A percentile compares a stretch with the other conserved stretches of the same genome.
These are phyloP conservation scores for Ensete ventricosum DNA, from an alignment of 176 grass and related monocot genomes.

Conservation along the genomic window DNA sequence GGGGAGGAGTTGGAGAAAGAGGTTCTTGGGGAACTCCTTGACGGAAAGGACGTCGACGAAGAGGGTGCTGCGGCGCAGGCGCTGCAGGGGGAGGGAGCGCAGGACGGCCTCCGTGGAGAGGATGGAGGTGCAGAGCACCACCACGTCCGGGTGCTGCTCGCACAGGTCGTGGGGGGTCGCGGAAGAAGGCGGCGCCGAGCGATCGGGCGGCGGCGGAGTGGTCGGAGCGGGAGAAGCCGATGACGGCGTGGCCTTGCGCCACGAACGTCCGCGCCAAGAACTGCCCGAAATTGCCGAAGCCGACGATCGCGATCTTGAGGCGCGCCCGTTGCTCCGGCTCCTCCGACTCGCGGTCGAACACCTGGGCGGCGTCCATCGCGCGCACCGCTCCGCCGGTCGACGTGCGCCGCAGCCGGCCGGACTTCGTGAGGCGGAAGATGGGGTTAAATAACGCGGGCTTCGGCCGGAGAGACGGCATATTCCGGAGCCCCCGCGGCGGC, in stretches of 20 bases:
- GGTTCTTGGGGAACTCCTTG: slow-evolving; percentile 73
- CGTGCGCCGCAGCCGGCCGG: neutral
- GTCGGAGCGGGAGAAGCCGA: slow-evolving; percentile 71
- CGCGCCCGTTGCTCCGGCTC: slow-evolving; percentile 8
- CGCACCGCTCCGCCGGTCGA: neutral
- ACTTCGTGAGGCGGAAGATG: slow-evolving; percentile 4
- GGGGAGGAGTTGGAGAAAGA: slow-evolving; percentile 40
- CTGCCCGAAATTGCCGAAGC: slow-evolving; percentile 77
- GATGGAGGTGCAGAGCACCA: slow-evolving; percentile 61
- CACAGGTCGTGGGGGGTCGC: slow-evolving; percentile 68
- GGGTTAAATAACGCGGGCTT: neutral
- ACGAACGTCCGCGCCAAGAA: slow-evolving; percentile 46
- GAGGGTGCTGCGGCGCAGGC: slow-evolving; percentile 66
- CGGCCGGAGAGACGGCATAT: no score
- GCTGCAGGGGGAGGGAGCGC: slow-evolving; percentile 52
- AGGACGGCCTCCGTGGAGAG: slow-evolving; percentile 56
- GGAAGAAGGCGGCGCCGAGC: slow-evolving; percentile 42
- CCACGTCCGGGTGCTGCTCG: slow-evolving; percentile 76
- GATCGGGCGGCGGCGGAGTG: slow-evolving; percentile 39
- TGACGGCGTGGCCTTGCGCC: slow-evolving; percentile 60
- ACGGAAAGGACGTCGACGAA: slow-evolving; percentile 83
- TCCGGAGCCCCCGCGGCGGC: neutral
- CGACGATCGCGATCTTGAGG: slow-evolving; percentile 75
- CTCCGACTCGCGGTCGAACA: slow-evolving; percentile 38
- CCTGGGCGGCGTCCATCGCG: slow-evolving; percentile 21